Percentiles rank a stretch among this genome's conserved stretches.
These are phyloP conservation scores for Fermentozyma sake DNA, from an alignment of 1,139 yeast species.

Conservation along the genomic window DNA sequence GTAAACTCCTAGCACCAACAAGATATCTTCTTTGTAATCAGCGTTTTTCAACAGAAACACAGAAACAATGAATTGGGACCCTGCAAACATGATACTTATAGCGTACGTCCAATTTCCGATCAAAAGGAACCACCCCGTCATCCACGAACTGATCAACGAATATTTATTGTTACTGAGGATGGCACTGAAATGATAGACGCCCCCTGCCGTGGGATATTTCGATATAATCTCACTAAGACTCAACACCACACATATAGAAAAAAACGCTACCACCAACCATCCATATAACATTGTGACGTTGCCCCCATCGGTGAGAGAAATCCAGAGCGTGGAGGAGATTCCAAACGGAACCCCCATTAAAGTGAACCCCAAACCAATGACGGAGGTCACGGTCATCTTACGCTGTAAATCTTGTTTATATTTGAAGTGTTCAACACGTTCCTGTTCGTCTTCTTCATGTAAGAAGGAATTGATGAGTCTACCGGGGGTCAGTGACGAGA, in stretches of 20 bases:
- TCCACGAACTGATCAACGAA: slow-evolving; percentile 60
- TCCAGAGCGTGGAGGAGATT: slow-evolving; percentile 64
- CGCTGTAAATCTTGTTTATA: slow-evolving; percentile 67
- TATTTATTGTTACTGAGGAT: slow-evolving; percentile 56
- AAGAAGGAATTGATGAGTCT: slow-evolving; percentile 7
- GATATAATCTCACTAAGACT: slow-evolving; percentile 70
- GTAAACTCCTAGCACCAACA: slow-evolving; percentile 53
- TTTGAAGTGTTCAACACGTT: slow-evolving; percentile 63
- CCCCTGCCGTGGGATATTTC: slow-evolving; percentile 71
- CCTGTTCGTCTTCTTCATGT: slow-evolving; percentile 44
- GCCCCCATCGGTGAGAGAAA: slow-evolving; percentile 68
- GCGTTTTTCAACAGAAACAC: slow-evolving; percentile 58
- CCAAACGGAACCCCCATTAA: slow-evolving; percentile 80
- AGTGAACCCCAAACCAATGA: slow-evolving; percentile 71
- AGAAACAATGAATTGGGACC: slow-evolving; percentile 66
- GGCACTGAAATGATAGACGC: slow-evolving; percentile 73
- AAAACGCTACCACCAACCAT: slow-evolving; percentile 59
- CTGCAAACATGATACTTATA: slow-evolving; percentile 68
- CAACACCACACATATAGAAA: slow-evolving; percentile 58
- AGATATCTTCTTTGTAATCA: slow-evolving; percentile 53
- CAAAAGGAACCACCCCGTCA: slow-evolving; percentile 69
- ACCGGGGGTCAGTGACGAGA: slow-evolving; percentile 3
- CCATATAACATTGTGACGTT: slow-evolving; percentile 70
- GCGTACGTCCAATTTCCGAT: slow-evolving; percentile 78
- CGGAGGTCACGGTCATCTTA: slow-evolving; percentile 60